phyloP scores from a whole-genome alignment of 768 basidiomycete genomes.

The Clavulina sp. region DNA sequence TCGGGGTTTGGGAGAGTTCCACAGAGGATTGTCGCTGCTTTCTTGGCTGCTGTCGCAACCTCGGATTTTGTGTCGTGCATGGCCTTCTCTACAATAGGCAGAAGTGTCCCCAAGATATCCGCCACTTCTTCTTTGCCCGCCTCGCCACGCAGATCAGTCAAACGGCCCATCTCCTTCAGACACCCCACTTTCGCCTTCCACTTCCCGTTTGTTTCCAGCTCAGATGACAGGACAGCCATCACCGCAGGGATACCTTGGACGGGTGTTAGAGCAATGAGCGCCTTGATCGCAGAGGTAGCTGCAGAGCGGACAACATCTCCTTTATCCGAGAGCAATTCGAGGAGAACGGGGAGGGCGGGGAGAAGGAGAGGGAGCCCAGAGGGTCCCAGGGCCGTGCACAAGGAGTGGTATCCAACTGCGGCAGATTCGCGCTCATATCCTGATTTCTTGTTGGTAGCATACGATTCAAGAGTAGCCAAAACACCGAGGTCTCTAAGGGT shows the following conservation, averaged over 20 bases:
- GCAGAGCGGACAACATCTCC: constrained; percentile 79
- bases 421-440: constrained; percentile 80
- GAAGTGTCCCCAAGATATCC: constrained; percentile 57
- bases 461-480: constrained; percentile 43
- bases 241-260: constrained; percentile 45
- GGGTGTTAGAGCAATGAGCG: constrained; percentile 66
- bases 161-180: constrained; percentile 64
- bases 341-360: constrained; percentile 55
- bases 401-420: constrained; percentile 60
- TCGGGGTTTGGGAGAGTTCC: constrained; percentile 86
- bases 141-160: constrained; percentile 31
- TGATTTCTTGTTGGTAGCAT: constrained; percentile 70
- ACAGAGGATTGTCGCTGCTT: constrained; percentile 80
- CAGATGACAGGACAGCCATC: constrained; percentile 7
- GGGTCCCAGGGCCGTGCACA: constrained; percentile 52
- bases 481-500: constrained; percentile 39
- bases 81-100: constrained; percentile 73
- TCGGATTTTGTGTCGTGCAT: constrained; percentile 97
- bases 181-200: constrained; percentile 93
- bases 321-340: constrained; percentile 83
- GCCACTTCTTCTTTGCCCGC: constrained; percentile 61
- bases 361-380: constrained; percentile 58
- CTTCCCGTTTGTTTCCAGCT: constrained; percentile 56
- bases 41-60: constrained; percentile 72
- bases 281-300: constrained; percentile 62